Evolutionary conservation across 106 monocot species (phyloP).

Genomic region (Dendrobium chrysotoxum): DNA sequence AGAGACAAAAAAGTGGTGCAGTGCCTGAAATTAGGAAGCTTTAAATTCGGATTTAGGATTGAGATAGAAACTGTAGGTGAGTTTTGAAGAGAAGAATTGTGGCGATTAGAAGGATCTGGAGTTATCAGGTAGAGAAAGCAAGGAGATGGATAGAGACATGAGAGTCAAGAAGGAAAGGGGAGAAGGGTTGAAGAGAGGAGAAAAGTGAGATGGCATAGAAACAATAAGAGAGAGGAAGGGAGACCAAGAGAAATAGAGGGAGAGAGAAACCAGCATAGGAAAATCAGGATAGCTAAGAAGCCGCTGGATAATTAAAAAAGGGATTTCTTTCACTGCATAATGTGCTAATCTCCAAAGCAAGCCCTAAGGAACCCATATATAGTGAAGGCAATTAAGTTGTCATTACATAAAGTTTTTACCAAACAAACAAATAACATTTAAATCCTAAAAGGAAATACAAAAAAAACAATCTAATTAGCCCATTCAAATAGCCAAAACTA

Average conservation of each 20-base stretch:
- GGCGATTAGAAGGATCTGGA: not conserved
- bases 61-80: not conserved
- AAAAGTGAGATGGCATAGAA: not conserved
- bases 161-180: not conserved
- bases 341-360: not conserved
- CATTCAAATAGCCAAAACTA: too few relatives aligned
- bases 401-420: not conserved
- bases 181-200: not conserved
- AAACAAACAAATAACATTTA: not conserved
- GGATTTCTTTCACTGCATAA: not conserved
- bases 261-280: not conserved
- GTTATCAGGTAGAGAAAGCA: not conserved
- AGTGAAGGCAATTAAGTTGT: not conserved
- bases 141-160: not conserved
- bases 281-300: not conserved
- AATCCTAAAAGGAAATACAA: not conserved
- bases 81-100: not conserved
- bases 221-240: not conserved
- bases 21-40: not conserved
- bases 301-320: not conserved
- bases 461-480: too few relatives aligned
- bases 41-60: not conserved
- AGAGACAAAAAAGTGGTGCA: too few relatives aligned
- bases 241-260: not conserved
- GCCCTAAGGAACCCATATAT: not conserved